Percentiles rank a stretch among this genome's conserved stretches.
phyloP scores from a whole-genome alignment of 176 grass and related monocot species.

The Avena insularis region DNA sequence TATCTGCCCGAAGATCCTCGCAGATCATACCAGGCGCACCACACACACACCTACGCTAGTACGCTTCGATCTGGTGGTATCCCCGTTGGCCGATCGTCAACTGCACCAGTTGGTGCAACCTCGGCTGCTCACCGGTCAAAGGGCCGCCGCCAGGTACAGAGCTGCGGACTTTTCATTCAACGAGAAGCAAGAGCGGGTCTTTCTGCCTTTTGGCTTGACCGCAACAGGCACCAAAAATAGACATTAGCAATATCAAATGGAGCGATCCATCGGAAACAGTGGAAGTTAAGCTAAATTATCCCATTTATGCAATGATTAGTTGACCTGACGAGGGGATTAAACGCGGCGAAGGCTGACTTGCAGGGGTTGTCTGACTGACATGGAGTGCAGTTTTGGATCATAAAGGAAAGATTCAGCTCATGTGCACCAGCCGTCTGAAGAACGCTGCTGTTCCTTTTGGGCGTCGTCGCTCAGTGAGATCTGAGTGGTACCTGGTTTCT shows the following conservation, averaged over 20 bases:
- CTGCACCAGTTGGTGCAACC: not conserved
- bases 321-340: slow-evolving; percentile 6
- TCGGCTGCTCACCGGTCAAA: too few relatives aligned
- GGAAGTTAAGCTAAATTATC: not conserved
- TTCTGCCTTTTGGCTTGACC: not conserved
- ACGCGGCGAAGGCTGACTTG: slow-evolving; percentile 11
- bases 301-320: slow-evolving; percentile 1
- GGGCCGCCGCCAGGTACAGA: too few relatives aligned
- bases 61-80: slow-evolving; percentile 30
- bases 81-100: not conserved
- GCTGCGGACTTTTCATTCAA: too few relatives aligned
- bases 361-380: not conserved
- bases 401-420: not conserved
- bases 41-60: not conserved
- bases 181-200: too few relatives aligned
- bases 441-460: too few relatives aligned
- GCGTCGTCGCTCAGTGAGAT: too few relatives aligned
- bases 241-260: too few relatives aligned
- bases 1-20: slow-evolving; percentile 32
- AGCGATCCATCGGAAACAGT: not conserved
- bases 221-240: not conserved
- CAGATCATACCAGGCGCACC: slow-evolving; percentile 36
- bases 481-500: too few relatives aligned
- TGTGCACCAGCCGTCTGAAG: not conserved
- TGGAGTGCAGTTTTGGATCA: not conserved